These are phyloP conservation scores for Leishmania lainsoni DNA, from an alignment of 208 protist species.

Conservation along the genomic window DNA sequence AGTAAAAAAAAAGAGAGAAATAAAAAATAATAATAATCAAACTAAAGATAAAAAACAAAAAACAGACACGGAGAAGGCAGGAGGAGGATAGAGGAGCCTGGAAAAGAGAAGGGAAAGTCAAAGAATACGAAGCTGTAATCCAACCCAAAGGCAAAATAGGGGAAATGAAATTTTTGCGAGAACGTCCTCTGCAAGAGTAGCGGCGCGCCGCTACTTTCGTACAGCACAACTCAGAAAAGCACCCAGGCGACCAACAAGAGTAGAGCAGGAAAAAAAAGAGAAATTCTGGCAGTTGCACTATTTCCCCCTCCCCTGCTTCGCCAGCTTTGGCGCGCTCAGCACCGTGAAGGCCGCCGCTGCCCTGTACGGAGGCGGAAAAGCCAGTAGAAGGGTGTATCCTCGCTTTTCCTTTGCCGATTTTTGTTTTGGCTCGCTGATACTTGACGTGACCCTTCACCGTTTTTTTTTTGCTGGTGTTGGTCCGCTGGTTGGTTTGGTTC, in stretches of 20 bases:
- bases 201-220: background rate
- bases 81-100: background rate
- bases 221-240: background rate
- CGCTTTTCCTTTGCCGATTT: background rate
- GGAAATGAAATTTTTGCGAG: background rate
- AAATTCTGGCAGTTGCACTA: background rate
- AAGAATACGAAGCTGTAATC: constrained; percentile 4
- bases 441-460: background rate
- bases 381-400: background rate
- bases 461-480: background rate
- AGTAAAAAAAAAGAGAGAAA: background rate
- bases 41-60: background rate
- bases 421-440: background rate
- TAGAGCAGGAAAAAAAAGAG: background rate
- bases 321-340: background rate
- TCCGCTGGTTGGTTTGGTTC: background rate
- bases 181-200: background rate
- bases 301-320: background rate
- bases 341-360: background rate
- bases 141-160: background rate
- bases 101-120: background rate
- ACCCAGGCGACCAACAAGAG: background rate
- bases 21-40: constrained; percentile 5
- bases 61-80: background rate
- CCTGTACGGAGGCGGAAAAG: background rate